Percentiles rank a stretch among this genome's conserved stretches.
Evolutionary conservation across 2,329 filamentous ascomycete genomes (phyloP).

Genomic region (Paraphoma sp.): DNA sequence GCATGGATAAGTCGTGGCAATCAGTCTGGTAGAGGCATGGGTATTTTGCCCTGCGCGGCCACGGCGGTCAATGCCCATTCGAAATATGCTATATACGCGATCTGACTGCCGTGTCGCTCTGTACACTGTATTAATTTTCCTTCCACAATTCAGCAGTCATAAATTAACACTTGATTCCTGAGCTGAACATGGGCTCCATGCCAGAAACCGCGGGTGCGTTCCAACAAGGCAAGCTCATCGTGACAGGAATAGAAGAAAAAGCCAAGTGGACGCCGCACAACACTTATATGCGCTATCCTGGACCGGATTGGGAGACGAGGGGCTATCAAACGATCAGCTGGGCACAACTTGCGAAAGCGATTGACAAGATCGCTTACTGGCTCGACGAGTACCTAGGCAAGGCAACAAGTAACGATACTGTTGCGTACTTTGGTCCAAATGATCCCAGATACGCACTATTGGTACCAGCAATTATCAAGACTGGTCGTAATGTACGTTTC

Average conservation of each 20-base stretch:
- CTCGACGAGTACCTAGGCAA: slow-evolving; percentile 21
- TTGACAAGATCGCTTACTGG: slow-evolving; percentile 25
- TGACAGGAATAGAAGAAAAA: slow-evolving; percentile 23
- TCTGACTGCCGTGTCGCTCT: too few relatives aligned
- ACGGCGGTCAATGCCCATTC: too few relatives aligned
- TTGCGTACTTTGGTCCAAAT: background rate
- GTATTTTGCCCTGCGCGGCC: too few relatives aligned
- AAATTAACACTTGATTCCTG: background rate
- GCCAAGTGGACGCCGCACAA: slow-evolving; percentile 14
- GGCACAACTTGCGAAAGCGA: slow-evolving; percentile 11
- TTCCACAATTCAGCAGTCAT: background rate
- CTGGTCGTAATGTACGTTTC: slow-evolving; percentile 13
- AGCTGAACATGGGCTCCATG: background rate
- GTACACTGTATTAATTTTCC: too few relatives aligned
- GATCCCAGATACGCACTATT: slow-evolving; percentile 14
- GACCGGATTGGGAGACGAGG: slow-evolving; percentile 13
- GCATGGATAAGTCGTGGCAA: too few relatives aligned
- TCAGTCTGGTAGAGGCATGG: too few relatives aligned
- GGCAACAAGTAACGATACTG: slow-evolving; percentile 8
- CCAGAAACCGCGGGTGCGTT: background rate
- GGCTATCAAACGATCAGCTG: slow-evolving; percentile 22
- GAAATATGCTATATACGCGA: too few relatives aligned
- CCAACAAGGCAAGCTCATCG: slow-evolving; percentile 5
- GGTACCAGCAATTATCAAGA: slow-evolving; percentile 9
- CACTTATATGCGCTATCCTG: slow-evolving; percentile 20